These are phyloP conservation scores for Polytrichum commune DNA, from an alignment of 225 moss, liverwort and hornwort species.

Conservation along the genomic window DNA sequence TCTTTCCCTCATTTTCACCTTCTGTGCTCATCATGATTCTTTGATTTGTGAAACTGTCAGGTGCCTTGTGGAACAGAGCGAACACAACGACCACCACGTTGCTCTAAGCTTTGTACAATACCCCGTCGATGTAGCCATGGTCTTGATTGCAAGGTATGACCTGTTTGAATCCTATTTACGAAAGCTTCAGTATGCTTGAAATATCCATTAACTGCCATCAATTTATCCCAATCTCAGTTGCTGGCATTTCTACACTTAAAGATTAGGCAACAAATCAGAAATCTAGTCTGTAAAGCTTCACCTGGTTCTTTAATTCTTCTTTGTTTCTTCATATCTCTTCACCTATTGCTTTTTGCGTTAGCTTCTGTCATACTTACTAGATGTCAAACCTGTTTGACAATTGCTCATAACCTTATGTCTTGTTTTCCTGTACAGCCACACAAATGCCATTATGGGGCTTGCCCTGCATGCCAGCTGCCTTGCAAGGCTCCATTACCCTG, in stretches of 20 bases:
- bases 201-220: too few species aligned
- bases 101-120: conserved; percentile 67
- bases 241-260: too few species aligned
- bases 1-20: neutral
- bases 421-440: conserved; percentile 51
- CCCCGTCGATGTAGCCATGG: conserved; percentile 69
- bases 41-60: conserved; percentile 33
- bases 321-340: too few species aligned
- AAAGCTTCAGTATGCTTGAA: too few species aligned
- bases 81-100: conserved; percentile 82
- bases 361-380: too few species aligned
- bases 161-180: neutral
- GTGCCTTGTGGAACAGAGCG: conserved; percentile 89
- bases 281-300: too few species aligned
- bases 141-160: conserved; percentile 54
- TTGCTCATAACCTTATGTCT: too few species aligned
- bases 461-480: conserved; percentile 71
- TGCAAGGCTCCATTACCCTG: conserved; percentile 57
- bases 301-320: too few species aligned
- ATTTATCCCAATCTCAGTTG: too few species aligned
- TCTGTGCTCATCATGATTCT: neutral
- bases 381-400: too few species aligned
- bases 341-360: too few species aligned
- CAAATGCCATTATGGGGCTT: conserved; percentile 81
- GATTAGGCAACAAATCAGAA: too few species aligned